These are phyloP conservation scores for Aureobasidium sp. DNA, from an alignment of 2,329 filamentous ascomycete species.

Conservation along the genomic window DNA sequence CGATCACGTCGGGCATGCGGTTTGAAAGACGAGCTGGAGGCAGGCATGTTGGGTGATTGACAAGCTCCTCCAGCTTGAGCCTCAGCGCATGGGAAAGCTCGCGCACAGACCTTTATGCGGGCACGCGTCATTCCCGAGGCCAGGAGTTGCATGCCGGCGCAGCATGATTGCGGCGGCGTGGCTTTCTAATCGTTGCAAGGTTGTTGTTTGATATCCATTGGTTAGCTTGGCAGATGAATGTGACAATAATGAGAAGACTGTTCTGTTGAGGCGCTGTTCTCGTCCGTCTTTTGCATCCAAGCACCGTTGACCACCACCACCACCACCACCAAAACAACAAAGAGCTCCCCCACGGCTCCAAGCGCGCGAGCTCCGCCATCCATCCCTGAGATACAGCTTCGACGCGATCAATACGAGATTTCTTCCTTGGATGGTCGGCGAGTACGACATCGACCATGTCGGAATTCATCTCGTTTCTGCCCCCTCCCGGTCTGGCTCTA, in stretches of 20 bases:
- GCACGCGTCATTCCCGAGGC: neutral
- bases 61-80: neutral
- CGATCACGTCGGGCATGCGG: neutral
- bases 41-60: neutral
- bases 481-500: slow-evolving; percentile 28
- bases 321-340: neutral
- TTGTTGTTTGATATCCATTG: slow-evolving; percentile 9
- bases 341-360: neutral
- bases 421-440: neutral
- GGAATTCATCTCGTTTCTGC: slow-evolving; percentile 32
- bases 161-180: neutral
- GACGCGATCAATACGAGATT: neutral
- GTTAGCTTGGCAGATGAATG: neutral
- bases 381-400: neutral
- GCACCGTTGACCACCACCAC: neutral
- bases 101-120: neutral
- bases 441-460: slow-evolving; percentile 17
- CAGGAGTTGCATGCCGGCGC: neutral
- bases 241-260: neutral
- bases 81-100: neutral
- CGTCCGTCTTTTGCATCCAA: neutral
- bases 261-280: neutral
- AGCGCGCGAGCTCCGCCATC: neutral
- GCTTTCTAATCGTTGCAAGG: slow-evolving; percentile 4
- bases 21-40: neutral